Evolutionary conservation across 768 basidiomycete species (phyloP).

Genomic region (Cubamyces sp.): DNA sequence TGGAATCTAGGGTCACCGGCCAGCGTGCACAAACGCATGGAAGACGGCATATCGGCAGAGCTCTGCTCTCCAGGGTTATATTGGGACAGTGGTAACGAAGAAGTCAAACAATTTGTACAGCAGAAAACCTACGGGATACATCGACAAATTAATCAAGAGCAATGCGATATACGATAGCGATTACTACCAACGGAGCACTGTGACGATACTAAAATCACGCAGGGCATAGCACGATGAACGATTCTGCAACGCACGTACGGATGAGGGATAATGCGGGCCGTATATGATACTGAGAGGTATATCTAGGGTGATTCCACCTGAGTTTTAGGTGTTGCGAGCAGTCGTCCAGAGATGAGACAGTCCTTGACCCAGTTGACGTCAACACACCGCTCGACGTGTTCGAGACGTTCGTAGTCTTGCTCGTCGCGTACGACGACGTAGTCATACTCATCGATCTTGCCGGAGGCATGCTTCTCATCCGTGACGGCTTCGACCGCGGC

Average conservation of each 20-base stretch:
- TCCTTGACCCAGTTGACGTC: conserved; percentile 78
- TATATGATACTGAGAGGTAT: background rate
- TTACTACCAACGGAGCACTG: conserved; percentile 4
- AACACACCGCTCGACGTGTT: conserved; percentile 41
- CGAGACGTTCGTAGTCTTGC: conserved; percentile 36
- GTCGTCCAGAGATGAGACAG: conserved; percentile 66
- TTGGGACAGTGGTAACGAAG: background rate
- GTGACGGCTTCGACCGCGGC: conserved; percentile 65
- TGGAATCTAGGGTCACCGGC: background rate
- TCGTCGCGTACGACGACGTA: conserved; percentile 65
- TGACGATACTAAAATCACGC: background rate
- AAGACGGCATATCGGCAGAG: too few species aligned
- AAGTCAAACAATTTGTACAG: conserved; percentile 15
- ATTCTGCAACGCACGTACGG: background rate
- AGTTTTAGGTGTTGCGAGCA: conserved; percentile 31
- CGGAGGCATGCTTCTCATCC: conserved; percentile 47
- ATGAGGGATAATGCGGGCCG: background rate
- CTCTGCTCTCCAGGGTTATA: too few species aligned
- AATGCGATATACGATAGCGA: conserved; percentile 19
- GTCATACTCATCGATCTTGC: conserved; percentile 48
- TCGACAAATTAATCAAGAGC: conserved; percentile 10
- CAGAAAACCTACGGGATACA: conserved; percentile 4
- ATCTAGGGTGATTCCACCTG: background rate
- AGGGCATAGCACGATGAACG: background rate
- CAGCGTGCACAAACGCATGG: too few species aligned